phyloP scores from a whole-genome alignment of 805 yeast genomes.

The Hanseniaspora osmophila region DNA sequence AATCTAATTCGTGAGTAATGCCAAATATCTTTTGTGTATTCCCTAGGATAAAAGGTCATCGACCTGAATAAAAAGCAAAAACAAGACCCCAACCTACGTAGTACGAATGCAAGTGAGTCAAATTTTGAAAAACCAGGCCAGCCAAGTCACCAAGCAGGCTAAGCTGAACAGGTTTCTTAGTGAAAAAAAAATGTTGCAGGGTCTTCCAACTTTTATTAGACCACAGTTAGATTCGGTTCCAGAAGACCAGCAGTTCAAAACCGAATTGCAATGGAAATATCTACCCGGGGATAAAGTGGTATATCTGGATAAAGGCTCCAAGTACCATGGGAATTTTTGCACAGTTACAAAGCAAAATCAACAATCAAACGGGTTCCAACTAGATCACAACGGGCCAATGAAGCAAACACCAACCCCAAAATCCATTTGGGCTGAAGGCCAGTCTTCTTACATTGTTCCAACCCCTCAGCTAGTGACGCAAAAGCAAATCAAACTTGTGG shows the following conservation, averaged over 20 bases:
- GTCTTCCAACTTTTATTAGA: conserved; percentile 26
- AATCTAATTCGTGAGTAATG: no score
- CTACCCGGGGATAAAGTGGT: conserved; percentile 69
- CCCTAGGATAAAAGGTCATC: not conserved
- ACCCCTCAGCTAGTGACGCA: conserved; percentile 51
- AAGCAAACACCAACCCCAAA: conserved; percentile 56
- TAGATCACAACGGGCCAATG: conserved; percentile 57
- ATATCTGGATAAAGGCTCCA: conserved; percentile 51
- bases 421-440: conserved; percentile 57
- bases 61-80: not conserved
- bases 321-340: conserved; percentile 49
- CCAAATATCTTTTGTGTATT: no score
- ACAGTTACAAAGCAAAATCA: conserved; percentile 45
- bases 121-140: not conserved
- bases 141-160: not conserved
- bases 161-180: not conserved
- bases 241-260: conserved; percentile 23
- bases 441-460: conserved; percentile 54
- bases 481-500: conserved; percentile 57
- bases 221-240: conserved; percentile 22
- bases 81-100: not conserved
- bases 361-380: conserved; percentile 46
- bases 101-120: not conserved
- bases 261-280: conserved; percentile 42
- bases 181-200: conserved; percentile 16